Percentiles rank a stretch among this genome's conserved stretches.
Evolutionary conservation across 208 protist genomes (phyloP).

Genomic region (Leishmania amazonensis): DNA sequence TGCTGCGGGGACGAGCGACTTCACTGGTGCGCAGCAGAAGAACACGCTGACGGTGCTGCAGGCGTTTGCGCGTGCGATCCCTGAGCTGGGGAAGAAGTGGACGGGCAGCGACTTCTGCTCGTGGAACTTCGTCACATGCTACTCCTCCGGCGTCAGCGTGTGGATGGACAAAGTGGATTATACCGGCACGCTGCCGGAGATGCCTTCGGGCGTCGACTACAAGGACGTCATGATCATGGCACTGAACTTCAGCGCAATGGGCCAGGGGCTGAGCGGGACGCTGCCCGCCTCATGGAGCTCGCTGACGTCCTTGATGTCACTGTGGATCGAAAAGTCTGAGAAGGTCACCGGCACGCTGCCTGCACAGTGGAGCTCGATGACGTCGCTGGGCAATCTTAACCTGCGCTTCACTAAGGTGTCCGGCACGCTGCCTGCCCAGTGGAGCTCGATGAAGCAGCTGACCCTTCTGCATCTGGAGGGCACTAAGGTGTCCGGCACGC

Average conservation of each 20-base stretch:
- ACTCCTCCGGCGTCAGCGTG: neutral
- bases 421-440: conserved; percentile 5
- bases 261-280: neutral
- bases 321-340: too few species aligned
- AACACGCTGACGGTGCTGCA: conserved; percentile 9
- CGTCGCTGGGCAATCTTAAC: too few species aligned
- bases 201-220: conserved; percentile 13
- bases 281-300: neutral
- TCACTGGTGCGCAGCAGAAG: conserved; percentile 1
- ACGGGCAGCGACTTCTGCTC: conserved; percentile 9
- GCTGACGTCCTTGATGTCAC: neutral
- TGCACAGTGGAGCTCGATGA: neutral
- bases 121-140: neutral
- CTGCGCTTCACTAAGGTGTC: too few species aligned
- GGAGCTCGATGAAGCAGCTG: neutral
- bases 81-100: neutral
- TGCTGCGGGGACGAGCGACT: neutral
- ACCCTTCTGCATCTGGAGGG: neutral
- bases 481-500: neutral
- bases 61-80: conserved; percentile 10
- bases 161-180: neutral
- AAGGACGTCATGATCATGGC: neutral
- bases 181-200: conserved; percentile 7
- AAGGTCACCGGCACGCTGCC: neutral
- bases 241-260: neutral